Percentiles rank a stretch among this genome's conserved stretches.
phyloP scores from a whole-genome alignment of 768 basidiomycete species.

The Trichaptum fuscoviolaceum region DNA sequence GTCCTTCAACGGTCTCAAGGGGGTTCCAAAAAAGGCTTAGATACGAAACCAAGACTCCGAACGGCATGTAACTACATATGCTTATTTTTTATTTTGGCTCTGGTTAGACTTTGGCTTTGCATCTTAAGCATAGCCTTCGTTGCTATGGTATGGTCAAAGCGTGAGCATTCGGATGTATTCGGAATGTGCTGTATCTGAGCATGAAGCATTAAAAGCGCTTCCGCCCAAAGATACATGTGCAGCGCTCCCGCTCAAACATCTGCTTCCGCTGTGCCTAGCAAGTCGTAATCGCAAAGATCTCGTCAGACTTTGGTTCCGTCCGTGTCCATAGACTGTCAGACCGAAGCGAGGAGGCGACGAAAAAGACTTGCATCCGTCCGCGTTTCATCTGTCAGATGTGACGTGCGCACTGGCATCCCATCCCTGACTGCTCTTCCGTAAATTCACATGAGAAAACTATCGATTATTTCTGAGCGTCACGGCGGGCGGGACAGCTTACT shows the following conservation, averaged over 20 bases:
- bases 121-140: neutral
- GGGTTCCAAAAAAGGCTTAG: neutral
- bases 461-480: neutral
- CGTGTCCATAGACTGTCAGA: neutral
- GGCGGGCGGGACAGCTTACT: too few species aligned
- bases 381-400: neutral
- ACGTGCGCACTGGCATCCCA: neutral
- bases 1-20: neutral
- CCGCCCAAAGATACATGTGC: neutral
- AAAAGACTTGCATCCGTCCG: neutral
- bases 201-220: neutral
- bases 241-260: neutral
- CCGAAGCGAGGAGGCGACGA: neutral
- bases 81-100: neutral
- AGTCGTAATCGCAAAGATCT: neutral
- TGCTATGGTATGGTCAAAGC: neutral
- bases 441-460: neutral
- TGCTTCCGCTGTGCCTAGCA: neutral
- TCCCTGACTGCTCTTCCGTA: neutral
- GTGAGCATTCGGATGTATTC: neutral
- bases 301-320: neutral
- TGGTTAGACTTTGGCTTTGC: neutral
- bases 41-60: neutral
- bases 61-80: neutral
- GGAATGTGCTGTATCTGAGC: neutral